A percentile compares a stretch with the other conserved stretches of the same genome.
Evolutionary conservation across 306 rosid genomes (phyloP).

Genomic region (Lablab purpureus): DNA sequence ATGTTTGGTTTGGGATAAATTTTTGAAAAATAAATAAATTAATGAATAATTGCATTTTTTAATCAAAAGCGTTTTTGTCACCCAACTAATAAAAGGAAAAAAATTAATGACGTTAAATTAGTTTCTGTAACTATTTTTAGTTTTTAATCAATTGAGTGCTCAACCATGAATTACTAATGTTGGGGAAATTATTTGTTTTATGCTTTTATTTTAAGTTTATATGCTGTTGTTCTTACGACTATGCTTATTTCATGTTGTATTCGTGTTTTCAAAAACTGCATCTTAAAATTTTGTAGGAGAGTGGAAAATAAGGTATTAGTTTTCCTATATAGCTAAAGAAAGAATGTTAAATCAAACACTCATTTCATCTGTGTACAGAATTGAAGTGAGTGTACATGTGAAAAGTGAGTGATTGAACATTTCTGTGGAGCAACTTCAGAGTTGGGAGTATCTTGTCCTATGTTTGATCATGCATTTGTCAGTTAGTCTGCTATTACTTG

Average conservation of each 20-base stretch:
- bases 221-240: not conserved
- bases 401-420: not conserved
- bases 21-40: not conserved
- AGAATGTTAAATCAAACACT: not conserved
- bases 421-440: not conserved
- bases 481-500: not conserved
- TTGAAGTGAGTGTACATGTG: conserved; percentile 7
- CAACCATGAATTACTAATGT: not conserved
- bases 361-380: not conserved
- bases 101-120: not conserved
- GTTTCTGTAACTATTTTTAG: not conserved
- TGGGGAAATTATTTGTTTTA: not conserved
- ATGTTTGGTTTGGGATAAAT: not conserved
- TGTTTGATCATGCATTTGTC: not conserved
- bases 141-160: not conserved
- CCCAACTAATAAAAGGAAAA: too few species aligned
- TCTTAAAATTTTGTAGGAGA: not conserved
- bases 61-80: not conserved
- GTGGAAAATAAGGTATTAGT: not conserved
- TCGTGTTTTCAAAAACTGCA: not conserved
- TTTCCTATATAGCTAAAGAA: not conserved
- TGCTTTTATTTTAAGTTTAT: not conserved
- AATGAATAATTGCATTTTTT: too few species aligned
- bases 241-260: not conserved
- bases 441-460: not conserved